phyloP scores from a whole-genome alignment of 2,329 filamentous ascomycete species.

The Cercospora beticola region DNA sequence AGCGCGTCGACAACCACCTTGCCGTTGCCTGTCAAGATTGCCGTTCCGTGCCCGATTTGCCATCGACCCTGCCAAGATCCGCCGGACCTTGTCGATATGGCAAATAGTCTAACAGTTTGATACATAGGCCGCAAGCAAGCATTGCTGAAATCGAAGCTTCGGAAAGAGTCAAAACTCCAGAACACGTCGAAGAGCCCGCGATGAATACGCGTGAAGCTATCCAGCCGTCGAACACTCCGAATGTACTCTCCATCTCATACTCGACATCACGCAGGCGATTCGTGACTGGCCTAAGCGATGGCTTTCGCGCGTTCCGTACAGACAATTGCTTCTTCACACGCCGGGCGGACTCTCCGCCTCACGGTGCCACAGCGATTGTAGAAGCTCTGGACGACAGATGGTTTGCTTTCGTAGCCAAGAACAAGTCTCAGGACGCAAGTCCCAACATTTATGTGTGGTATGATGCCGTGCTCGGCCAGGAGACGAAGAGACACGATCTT shows the following conservation, averaged over 20 bases:
- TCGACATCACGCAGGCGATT: conserved; percentile 85
- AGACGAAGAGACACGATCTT: conserved; percentile 74
- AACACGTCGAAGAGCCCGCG: not conserved
- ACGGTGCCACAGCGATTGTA: conserved; percentile 33
- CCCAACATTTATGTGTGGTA: conserved; percentile 59
- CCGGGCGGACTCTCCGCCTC: conserved; percentile 22
- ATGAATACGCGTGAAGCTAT: conserved; percentile 93
- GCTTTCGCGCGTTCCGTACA: conserved; percentile 60
- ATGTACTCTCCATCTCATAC: conserved; percentile 80
- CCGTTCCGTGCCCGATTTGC: not conserved
- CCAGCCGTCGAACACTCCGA: conserved; percentile 70
- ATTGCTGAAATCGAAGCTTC: not conserved
- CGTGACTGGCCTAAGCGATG: conserved; percentile 79
- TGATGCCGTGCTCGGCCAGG: conserved; percentile 79
- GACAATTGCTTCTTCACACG: conserved; percentile 41
- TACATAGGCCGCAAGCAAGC: not conserved
- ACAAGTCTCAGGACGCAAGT: conserved; percentile 48
- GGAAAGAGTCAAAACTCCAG: not conserved
- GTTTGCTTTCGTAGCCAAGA: conserved; percentile 84
- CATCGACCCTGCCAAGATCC: not conserved
- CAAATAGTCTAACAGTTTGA: not conserved
- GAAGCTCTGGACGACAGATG: conserved; percentile 52
- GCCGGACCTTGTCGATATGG: not conserved
- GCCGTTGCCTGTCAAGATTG: not conserved
- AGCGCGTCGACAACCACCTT: not conserved